Evolutionary conservation across 2,329 filamentous ascomycete species (phyloP), one percentile per base, ranked within the genome.

Genomic region (Aspergillus tamarii): DNA sequence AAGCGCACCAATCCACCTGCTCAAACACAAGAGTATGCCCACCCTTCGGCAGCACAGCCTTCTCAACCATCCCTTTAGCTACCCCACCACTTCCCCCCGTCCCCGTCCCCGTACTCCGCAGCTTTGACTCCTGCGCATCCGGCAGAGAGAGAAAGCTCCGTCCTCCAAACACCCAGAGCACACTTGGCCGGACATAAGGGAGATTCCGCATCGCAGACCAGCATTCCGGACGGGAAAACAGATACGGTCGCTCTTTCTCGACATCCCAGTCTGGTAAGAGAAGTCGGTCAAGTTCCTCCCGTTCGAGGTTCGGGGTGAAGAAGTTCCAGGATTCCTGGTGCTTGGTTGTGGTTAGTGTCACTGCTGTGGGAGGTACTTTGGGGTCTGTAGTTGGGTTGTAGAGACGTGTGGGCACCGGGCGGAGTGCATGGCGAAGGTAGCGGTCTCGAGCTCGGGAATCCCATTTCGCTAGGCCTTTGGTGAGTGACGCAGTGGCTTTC

Each of bases 11-110:
- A 7, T 66, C 64, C 11, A 70, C 53, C 34, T 71, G 14, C 32
- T 71, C 70, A 28, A 66, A 62, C 4, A 67, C 61, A 10, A 70
- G 16, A 23, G 45, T 61, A 41, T 71, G 69, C 7, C 59, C 48
- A 3, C 55, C 65, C 1, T 65, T 32, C 53, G 43, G 34, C 50
- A 66, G 52, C 5, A 66, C 63, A 1, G 48, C 53, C 59, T 67
- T 70, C 57, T 69, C 62, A 6, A 70, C 68, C 62, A 62, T 72
- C 1, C 66, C 66, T 16, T 61, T 45, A 0, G 23, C 34, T 8
- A 62, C 60, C 4, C 71, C 71, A 7, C 72, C 71, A 56, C 64
- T 73, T 2, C 72, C 72, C 4, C 72, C 72, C 2, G 62, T 32
- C 2, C 67, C 69, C 0, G 64, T 68, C 1, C 71, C 72, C 1